These are phyloP conservation scores for Melampsora abietis-canadensis DNA, from an alignment of 1,284 basidiomycete species.

Conservation along the genomic window DNA sequence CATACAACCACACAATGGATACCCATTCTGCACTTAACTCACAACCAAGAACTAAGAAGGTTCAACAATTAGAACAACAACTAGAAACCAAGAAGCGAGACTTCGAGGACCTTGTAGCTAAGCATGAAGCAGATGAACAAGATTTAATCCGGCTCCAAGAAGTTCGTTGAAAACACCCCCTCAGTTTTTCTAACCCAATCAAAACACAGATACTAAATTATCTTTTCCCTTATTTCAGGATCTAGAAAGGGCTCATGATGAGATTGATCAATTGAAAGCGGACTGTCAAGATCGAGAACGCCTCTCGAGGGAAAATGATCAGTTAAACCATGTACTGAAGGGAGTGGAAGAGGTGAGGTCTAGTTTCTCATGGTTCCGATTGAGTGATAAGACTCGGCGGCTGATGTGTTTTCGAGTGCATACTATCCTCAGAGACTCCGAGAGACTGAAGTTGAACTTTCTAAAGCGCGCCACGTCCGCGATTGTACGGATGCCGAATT, in stretches of 20 bases:
- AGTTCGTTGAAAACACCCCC: not conserved
- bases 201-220: not conserved
- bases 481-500: conserved; percentile 34
- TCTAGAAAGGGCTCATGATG: not conserved
- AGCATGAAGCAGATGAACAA: not conserved
- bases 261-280: not conserved
- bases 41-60: not conserved
- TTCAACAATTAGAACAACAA: not conserved
- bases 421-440: conserved; percentile 17
- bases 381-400: too few species aligned
- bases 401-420: not conserved
- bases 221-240: not conserved
- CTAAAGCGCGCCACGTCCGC: conserved; percentile 29
- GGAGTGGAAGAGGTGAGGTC: too few species aligned
- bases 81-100: conserved; percentile 2
- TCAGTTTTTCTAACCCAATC: not conserved
- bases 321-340: too few species aligned
- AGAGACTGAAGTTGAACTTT: conserved; percentile 27
- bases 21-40: not conserved
- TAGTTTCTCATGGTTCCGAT: too few species aligned
- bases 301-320: too few species aligned
- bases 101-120: not conserved
- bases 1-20: not conserved
- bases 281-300: too few species aligned
- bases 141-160: not conserved